A percentile compares a stretch with the other conserved stretches of the same genome.
Evolutionary conservation across 208 protist genomes (phyloP).

Genomic region (Entamoeba histolytica): DNA sequence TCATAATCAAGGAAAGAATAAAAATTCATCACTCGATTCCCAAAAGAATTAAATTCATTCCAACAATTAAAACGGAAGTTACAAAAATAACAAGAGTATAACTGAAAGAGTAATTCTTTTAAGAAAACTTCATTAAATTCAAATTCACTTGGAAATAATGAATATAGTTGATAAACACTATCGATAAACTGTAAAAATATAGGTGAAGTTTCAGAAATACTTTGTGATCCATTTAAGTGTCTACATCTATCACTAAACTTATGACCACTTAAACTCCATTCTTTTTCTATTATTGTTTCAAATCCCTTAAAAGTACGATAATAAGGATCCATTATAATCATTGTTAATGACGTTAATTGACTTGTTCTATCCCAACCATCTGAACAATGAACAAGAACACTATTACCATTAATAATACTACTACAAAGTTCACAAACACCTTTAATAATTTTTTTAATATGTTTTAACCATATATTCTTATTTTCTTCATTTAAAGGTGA

Average conservation of each 20-base stretch:
- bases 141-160: constrained; percentile 19
- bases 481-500: background rate
- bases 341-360: background rate
- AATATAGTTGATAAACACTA: constrained; percentile 29
- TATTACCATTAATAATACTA: background rate
- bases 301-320: constrained; percentile 34
- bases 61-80: constrained; percentile 37
- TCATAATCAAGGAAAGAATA: background rate
- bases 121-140: constrained; percentile 43
- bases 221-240: background rate
- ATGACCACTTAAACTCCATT: constrained; percentile 24
- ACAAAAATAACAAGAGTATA: constrained; percentile 51
- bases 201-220: constrained; percentile 22
- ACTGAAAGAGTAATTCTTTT: constrained; percentile 49
- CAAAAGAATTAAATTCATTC: background rate
- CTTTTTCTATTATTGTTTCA: constrained; percentile 32
- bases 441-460: background rate
- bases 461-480: background rate
- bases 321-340: constrained; percentile 31
- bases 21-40: background rate
- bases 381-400: constrained; percentile 16
- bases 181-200: constrained; percentile 40
- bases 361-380: constrained; percentile 21
- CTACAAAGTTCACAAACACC: background rate
- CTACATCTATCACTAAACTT: constrained; percentile 3